Evolutionary conservation across 208 protist species (phyloP).

Genomic region (Acanthamoeba castellanii): DNA sequence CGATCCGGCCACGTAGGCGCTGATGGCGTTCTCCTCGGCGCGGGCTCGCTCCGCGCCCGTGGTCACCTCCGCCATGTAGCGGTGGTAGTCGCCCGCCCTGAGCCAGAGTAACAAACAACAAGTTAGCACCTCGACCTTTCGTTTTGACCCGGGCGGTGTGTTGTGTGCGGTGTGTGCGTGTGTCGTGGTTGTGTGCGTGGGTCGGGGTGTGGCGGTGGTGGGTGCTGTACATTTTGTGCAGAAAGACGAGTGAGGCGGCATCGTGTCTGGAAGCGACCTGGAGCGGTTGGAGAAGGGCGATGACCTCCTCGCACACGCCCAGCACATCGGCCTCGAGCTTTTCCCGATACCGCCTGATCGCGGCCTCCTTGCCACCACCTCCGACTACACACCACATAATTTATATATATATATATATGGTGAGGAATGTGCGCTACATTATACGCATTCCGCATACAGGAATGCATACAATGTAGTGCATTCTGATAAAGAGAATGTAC

Average conservation of each 20-base stretch:
- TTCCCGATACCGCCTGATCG: not conserved
- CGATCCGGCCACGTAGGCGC: not conserved
- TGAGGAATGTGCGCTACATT: not conserved
- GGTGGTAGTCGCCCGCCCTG: constrained; percentile 8
- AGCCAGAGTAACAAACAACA: not conserved
- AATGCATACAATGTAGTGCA: too few relatives aligned
- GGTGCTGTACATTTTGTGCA: not conserved
- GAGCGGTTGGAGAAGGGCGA: not conserved
- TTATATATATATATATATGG: not conserved
- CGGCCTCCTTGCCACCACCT: not conserved
- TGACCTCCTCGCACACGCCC: constrained; percentile 12
- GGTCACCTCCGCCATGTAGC: constrained; percentile 6
- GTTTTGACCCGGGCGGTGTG: too few relatives aligned
- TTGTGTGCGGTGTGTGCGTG: not conserved
- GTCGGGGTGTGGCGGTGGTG: not conserved
- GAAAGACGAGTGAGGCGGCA: not conserved
- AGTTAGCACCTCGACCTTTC: not conserved
- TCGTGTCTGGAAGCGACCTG: not conserved
- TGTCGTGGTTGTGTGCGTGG: not conserved
- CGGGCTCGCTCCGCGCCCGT: not conserved
- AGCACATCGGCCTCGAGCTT: not conserved
- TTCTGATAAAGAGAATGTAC: too few relatives aligned
- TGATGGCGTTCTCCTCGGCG: not conserved
- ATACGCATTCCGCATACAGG: too few relatives aligned
- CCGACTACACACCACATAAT: not conserved